A percentile compares a stretch with the other conserved stretches of the same genome.
Conservation (phyloP, 495 filamentous ascomycete species). For the Penicillium antarcticum region DNA sequence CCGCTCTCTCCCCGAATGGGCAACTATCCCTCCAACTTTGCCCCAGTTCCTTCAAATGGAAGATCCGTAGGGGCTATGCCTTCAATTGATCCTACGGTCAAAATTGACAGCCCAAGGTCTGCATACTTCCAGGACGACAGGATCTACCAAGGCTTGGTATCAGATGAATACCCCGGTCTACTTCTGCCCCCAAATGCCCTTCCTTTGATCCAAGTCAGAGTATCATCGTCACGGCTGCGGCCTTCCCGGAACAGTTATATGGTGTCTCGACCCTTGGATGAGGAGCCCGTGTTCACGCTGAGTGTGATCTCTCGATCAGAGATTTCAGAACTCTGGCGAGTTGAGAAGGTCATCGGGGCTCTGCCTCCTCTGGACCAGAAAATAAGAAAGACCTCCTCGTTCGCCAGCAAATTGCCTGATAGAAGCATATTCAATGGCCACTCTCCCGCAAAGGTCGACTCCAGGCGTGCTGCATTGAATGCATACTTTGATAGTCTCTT, state of each 20-base stretch:
- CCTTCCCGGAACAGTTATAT: constrained; percentile 84
- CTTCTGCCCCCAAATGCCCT: constrained; percentile 89
- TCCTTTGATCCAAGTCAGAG: constrained; percentile 76
- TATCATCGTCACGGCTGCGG: constrained; percentile 88
- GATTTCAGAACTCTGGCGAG: constrained; percentile 81
- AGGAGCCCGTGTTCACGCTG: constrained; percentile 91
- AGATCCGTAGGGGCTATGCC: constrained; percentile 25
- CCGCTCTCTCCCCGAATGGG: constrained; percentile 73
- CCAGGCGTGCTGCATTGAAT: constrained; percentile 76
- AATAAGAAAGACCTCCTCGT: constrained; percentile 65
- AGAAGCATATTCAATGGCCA: constrained; percentile 85
- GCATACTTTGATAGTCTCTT: constrained; percentile 80
- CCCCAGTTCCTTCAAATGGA: constrained; percentile 27
- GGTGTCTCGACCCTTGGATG: constrained; percentile 61
- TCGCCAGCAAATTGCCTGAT: constrained; percentile 75
- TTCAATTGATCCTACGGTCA: constrained; percentile 39
- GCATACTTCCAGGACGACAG: constrained; percentile 15
- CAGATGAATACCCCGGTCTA: constrained; percentile 79
- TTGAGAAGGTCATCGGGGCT: constrained; percentile 85
- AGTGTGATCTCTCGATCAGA: constrained; percentile 77
- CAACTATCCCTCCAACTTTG: constrained; percentile 62
- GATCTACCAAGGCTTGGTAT: constrained; percentile 68
- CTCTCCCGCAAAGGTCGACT: constrained; percentile 90
- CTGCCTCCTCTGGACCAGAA: constrained; percentile 78
- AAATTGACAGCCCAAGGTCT: constrained; percentile 34